Conservation (phyloP, 495 filamentous ascomycete species). For the Penicillium paxilli region DNA sequence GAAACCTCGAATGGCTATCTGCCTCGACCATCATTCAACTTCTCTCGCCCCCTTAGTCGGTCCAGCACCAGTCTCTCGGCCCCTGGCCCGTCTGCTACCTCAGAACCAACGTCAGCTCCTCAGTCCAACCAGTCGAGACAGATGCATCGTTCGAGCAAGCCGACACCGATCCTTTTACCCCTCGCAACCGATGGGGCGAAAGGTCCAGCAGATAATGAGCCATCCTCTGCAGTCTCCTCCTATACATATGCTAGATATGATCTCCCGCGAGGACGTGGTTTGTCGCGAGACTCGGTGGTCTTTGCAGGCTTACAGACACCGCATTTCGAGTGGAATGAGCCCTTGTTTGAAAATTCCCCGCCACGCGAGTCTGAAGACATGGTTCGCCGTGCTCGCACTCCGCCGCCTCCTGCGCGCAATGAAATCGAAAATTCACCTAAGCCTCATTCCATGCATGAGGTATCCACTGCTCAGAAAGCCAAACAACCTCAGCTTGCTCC, state of each 20-base stretch:
- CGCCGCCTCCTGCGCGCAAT: conserved; percentile 31
- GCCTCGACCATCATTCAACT: conserved; percentile 81
- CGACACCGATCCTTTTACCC: conserved; percentile 40
- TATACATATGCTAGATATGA: conserved; percentile 83
- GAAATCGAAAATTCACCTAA: conserved; percentile 30
- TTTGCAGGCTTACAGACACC: conserved; percentile 61
- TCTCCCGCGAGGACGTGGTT: conserved; percentile 74
- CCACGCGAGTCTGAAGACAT: conserved; percentile 36
- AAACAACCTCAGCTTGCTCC: conserved; percentile 15
- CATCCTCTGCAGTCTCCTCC: conserved; percentile 58
- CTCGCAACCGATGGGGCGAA: conserved; percentile 22
- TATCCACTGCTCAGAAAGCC: conserved; percentile 20
- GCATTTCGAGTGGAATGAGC: conserved; percentile 62
- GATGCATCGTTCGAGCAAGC: conserved; percentile 39
- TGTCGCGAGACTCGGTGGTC: conserved; percentile 69
- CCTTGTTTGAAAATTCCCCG: conserved; percentile 52
- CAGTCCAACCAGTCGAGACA: conserved; percentile 11
- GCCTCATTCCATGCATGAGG: conserved; percentile 37
- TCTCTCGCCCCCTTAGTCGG: conserved; percentile 85
- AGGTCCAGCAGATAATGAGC: conserved; percentile 29
- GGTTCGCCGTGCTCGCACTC: conserved; percentile 36
- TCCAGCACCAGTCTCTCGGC: conserved; percentile 62
- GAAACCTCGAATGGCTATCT: conserved; percentile 68
- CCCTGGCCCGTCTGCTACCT: conserved; percentile 28
- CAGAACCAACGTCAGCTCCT: conserved; percentile 14